A percentile compares a stretch with the other conserved stretches of the same genome.
Evolutionary conservation across 2,329 filamentous ascomycete genomes (phyloP).

Genomic region (Thielaviopsis ethacetica): DNA sequence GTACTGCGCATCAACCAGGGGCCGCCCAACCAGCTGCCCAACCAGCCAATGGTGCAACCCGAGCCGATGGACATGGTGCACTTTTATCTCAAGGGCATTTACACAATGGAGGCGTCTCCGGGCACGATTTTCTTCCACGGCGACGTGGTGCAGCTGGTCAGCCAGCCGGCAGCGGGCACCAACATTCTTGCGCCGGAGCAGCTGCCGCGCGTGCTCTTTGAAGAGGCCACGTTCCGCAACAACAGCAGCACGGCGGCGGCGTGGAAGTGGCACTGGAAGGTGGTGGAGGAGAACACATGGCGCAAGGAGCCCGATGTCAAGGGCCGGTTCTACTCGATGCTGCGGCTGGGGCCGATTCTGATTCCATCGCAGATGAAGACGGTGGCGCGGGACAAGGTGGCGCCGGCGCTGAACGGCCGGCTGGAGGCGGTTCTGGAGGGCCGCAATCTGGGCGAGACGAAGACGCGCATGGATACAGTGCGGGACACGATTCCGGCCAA

Average conservation of each 20-base stretch:
- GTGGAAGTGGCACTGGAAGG: constrained; percentile 22
- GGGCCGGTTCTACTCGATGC: constrained; percentile 43
- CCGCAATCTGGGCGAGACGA: constrained; percentile 22
- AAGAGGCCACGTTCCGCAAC: constrained; percentile 25
- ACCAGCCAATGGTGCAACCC: background rate
- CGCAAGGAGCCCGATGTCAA: constrained; percentile 31
- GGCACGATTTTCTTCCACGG: constrained; percentile 22
- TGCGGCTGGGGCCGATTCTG: constrained; percentile 34
- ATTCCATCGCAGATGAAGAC: constrained; percentile 24
- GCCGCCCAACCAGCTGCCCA: constrained; percentile 11
- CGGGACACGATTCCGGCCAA: constrained; percentile 23
- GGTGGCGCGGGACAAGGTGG: constrained; percentile 16
- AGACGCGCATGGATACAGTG: constrained; percentile 26
- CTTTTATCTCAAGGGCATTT: constrained; percentile 9
- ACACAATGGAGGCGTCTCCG: constrained; percentile 2
- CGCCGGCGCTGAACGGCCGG: constrained; percentile 34
- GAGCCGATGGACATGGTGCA: constrained; percentile 19
- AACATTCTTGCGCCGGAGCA: constrained; percentile 17
- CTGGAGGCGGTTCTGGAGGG: constrained; percentile 24
- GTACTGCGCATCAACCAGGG: constrained; percentile 30
- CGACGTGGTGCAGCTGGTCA: constrained; percentile 20
- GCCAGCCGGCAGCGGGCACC: constrained; percentile 13
- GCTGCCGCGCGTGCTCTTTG: constrained; percentile 25
- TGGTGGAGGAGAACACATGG: constrained; percentile 29
- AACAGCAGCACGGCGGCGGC: constrained; percentile 18